phyloP scores from a whole-genome alignment of 495 filamentous ascomycete species.

The Neurospora cerealis region DNA sequence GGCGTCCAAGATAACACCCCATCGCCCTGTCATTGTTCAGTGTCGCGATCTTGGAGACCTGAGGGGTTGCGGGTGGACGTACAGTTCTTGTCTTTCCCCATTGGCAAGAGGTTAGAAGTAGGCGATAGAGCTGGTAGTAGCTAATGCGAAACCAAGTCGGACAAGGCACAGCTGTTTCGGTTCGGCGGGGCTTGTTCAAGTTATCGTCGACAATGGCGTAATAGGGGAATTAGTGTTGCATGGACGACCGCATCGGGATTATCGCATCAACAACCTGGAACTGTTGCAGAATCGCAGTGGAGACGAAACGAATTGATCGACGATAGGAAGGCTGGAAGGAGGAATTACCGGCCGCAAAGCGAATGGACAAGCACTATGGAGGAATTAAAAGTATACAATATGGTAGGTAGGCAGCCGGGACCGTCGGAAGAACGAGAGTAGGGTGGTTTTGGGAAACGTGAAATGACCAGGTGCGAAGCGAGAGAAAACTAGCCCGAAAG shows the following conservation, averaged over 20 bases:
- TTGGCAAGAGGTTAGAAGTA: not conserved
- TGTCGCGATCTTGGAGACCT: not conserved
- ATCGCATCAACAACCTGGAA: not conserved
- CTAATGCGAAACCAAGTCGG: not conserved
- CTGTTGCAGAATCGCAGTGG: not conserved
- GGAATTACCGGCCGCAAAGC: not conserved
- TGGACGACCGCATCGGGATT: not conserved
- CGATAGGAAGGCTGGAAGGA: not conserved
- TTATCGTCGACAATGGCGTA: not conserved
- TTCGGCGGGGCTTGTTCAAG: not conserved
- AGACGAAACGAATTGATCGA: not conserved
- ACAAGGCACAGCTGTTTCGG: not conserved
- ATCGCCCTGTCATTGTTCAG: slow-evolving; percentile 34
- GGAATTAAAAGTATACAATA: not conserved
- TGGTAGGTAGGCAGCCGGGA: not conserved
- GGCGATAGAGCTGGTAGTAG: not conserved
- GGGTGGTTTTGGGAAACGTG: not conserved
- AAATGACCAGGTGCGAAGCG: slow-evolving; percentile 9
- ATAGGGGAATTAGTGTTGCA: not conserved
- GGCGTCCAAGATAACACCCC: slow-evolving; percentile 53
- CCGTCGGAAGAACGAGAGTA: slow-evolving; percentile 13
- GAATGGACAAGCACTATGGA: not conserved
- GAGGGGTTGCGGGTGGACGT: not conserved
- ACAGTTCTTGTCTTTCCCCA: slow-evolving; percentile 16
- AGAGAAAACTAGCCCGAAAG: slow-evolving; percentile 18